These are phyloP conservation scores for Colletotrichum lini DNA, from an alignment of 2,329 filamentous ascomycete genomes.

Conservation along the genomic window DNA sequence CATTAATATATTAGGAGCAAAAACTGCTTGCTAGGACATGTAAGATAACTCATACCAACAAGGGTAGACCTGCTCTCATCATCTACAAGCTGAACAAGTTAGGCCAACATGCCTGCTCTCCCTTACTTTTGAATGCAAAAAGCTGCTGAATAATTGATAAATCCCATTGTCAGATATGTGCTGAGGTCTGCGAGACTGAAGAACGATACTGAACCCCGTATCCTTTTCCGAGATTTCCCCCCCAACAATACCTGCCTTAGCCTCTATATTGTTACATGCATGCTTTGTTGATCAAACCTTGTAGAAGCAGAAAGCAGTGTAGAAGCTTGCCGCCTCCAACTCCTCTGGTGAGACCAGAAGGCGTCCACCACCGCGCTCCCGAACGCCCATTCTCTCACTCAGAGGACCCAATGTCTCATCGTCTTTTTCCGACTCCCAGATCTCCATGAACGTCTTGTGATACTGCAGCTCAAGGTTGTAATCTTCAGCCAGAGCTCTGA, in stretches of 20 bases:
- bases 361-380: constrained; percentile 76
- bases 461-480: constrained; percentile 98
- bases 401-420: constrained; percentile 84
- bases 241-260: background rate
- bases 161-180: background rate
- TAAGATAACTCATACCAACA: no score
- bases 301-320: constrained; percentile 96
- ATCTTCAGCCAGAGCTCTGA: constrained; percentile 94
- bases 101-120: background rate
- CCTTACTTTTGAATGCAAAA: no score
- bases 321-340: constrained; percentile 93
- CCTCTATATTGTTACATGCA: background rate
- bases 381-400: constrained; percentile 96
- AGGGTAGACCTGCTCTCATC: no score
- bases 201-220: background rate
- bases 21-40: no score
- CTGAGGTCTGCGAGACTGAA: background rate
- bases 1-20: no score
- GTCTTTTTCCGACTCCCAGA: constrained; percentile 93
- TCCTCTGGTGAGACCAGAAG: constrained; percentile 86
- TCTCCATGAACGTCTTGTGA: constrained; percentile 89
- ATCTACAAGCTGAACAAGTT: background rate
- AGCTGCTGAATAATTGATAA: background rate
- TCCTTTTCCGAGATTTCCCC: background rate
- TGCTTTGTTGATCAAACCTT: constrained; percentile 74